Evolutionary conservation across 78 protist genomes (phyloP).

Genomic region (Tieghemostelium lacteum): DNA sequence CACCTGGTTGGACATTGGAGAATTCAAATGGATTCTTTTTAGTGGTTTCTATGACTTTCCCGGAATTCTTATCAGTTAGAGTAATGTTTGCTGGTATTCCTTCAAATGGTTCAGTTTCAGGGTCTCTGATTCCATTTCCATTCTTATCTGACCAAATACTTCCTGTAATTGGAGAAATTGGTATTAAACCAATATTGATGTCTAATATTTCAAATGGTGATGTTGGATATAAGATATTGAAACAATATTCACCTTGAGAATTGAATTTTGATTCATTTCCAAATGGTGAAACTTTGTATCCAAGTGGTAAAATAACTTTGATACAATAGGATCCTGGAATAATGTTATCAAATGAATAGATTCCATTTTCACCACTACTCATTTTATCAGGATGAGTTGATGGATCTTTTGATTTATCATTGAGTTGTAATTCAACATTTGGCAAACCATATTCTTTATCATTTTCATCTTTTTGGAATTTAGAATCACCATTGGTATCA

Average conservation of each 20-base stretch:
- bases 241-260: not conserved
- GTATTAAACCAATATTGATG: conserved; percentile 2
- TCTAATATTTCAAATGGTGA: not conserved
- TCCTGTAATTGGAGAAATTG: not conserved
- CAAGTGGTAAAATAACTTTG: not conserved
- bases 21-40: too few relatives aligned
- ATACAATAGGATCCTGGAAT: conserved; percentile 21
- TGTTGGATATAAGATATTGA: not conserved
- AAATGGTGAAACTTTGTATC: not conserved
- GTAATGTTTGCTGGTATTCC: not conserved
- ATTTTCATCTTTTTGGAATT: not conserved
- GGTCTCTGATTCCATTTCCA: not conserved
- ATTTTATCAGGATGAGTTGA: not conserved
- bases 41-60: too few relatives aligned
- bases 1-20: not conserved
- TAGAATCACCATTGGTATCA: not conserved
- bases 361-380: conserved; percentile 6
- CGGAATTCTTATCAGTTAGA: not conserved
- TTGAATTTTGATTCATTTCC: not conserved
- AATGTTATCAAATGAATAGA: conserved; percentile 26
- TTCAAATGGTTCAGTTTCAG: conserved; percentile 4
- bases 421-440: not conserved
- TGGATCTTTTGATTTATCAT: not conserved
- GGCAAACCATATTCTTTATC: too few relatives aligned
- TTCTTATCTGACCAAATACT: not conserved